phyloP scores from a whole-genome alignment of 2,329 filamentous ascomycete genomes.

The Beauveria sp. region DNA sequence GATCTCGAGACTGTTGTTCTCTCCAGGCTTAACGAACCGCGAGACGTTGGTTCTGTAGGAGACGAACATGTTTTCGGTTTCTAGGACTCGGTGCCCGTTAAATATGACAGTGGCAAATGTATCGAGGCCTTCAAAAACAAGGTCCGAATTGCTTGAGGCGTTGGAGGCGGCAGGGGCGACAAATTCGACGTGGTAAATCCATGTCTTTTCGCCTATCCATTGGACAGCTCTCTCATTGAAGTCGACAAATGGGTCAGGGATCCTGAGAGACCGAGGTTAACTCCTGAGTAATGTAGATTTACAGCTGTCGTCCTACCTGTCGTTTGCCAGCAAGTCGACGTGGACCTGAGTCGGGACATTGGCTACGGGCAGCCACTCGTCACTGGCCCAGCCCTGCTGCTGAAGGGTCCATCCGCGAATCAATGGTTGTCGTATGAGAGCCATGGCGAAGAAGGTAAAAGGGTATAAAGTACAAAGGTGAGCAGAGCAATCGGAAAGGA shows the following conservation, averaged over 20 bases:
- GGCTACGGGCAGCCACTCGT: slow-evolving; percentile 26
- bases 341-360: slow-evolving; percentile 30
- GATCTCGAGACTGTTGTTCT: slow-evolving; percentile 44
- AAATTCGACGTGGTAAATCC: slow-evolving; percentile 50
- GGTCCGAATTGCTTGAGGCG: slow-evolving; percentile 26
- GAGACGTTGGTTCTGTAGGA: slow-evolving; percentile 47
- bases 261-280: slow-evolving; percentile 22
- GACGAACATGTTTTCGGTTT: slow-evolving; percentile 58
- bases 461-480: not conserved
- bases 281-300: not conserved
- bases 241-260: slow-evolving; percentile 50
- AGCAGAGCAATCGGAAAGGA: not conserved
- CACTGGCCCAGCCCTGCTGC: slow-evolving; percentile 18
- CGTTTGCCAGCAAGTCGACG: slow-evolving; percentile 28
- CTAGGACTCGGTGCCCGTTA: slow-evolving; percentile 44
- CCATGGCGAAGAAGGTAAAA: not conserved
- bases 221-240: slow-evolving; percentile 52
- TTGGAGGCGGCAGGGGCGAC: slow-evolving; percentile 25
- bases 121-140: slow-evolving; percentile 58
- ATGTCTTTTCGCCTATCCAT: slow-evolving; percentile 56
- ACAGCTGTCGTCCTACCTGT: slow-evolving; percentile 19
- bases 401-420: slow-evolving; percentile 21
- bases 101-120: slow-evolving; percentile 53
- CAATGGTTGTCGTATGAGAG: slow-evolving; percentile 9
- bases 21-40: slow-evolving; percentile 25